Base-by-base conservation (phyloP, 2,329 filamentous ascomycete genomes). In the Magnaporthiopsis incrustans region DNA sequence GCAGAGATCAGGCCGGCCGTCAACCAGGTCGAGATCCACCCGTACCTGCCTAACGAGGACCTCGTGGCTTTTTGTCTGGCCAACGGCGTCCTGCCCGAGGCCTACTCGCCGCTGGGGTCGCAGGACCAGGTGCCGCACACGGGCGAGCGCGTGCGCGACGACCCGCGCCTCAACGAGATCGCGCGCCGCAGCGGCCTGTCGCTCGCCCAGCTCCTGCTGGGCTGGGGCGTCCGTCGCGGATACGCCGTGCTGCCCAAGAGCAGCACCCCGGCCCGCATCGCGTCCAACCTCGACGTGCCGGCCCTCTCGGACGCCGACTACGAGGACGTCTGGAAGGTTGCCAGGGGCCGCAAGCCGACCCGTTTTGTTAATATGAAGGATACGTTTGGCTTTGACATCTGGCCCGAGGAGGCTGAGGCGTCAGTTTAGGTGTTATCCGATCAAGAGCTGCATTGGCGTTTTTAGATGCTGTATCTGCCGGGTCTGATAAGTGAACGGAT, bases 351-450 rank as follows among this genome's bases (percentile, higher is more conserved):
- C 12, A 81, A 88, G 62, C 85, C 89, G 74, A 84, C 82, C 32
- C 84, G 89, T 53, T 91, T 92, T 71, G 89, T 92, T 65, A 91
- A 92, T 78, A 91, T 91, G 89, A 91, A 90, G 81, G 88, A 90
- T 68, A 90, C 87, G 1, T 91, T 91, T 74, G 89, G 89, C 8
- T 90, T 89, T 73, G 81, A 91, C 69, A 83, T 91, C 61, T 88
- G 85, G 86, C 81, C 85, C 0, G 83, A 87, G 71, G 85, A 87
- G 77, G 56, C 44, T 22, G 32, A 62, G 44, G 53, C 25, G 11
- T 12, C 33, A 10, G 11, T 35, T 12, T 35, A 11, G 11, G 33
- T 35, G 8, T 35, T 12, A 12, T 3, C 33, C 8, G 12, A 35
- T 3, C 33, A 35, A 35, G 12, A 12, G 33, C 12, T 35, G 33